Conservation (phyloP, 2,329 filamentous ascomycete species). For the Aspergillus costaricaensis region DNA sequence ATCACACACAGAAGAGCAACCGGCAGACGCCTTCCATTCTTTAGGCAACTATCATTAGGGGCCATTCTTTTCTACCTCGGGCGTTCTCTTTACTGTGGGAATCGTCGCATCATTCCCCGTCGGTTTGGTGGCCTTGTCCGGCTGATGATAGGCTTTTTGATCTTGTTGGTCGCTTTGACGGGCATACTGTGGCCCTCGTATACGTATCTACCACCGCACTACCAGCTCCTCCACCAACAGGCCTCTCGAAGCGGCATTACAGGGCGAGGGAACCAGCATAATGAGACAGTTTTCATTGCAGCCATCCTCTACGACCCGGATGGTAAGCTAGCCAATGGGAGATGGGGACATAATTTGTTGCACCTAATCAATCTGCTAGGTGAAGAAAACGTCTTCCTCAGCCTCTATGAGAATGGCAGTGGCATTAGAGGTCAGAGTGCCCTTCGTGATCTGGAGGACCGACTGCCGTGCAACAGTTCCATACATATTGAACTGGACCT, state of each 20-base stretch:
- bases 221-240: constrained; percentile 40
- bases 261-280: constrained; percentile 52
- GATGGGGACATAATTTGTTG: constrained; percentile 63
- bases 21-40: background rate
- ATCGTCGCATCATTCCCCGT: background rate
- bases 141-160: background rate
- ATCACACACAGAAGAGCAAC: no score
- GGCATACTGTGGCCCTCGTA: constrained; percentile 58
- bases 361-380: constrained; percentile 66
- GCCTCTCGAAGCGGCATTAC: constrained; percentile 29
- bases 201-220: constrained; percentile 56
- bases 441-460: constrained; percentile 53
- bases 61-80: no score
- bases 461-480: constrained; percentile 50
- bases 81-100: background rate
- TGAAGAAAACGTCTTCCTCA: constrained; percentile 67
- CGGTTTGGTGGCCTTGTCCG: background rate
- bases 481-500: constrained; percentile 64
- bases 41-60: no score
- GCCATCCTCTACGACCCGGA: constrained; percentile 68
- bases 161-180: constrained; percentile 37
- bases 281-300: constrained; percentile 71
- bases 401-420: constrained; percentile 72
- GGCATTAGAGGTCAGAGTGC: constrained; percentile 57
- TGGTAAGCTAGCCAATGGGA: constrained; percentile 61